Percentiles rank a stretch among this genome's conserved stretches.
These are phyloP conservation scores for Arthroderma sp. DNA, from an alignment of 2,329 filamentous ascomycete species.

Conservation along the genomic window DNA sequence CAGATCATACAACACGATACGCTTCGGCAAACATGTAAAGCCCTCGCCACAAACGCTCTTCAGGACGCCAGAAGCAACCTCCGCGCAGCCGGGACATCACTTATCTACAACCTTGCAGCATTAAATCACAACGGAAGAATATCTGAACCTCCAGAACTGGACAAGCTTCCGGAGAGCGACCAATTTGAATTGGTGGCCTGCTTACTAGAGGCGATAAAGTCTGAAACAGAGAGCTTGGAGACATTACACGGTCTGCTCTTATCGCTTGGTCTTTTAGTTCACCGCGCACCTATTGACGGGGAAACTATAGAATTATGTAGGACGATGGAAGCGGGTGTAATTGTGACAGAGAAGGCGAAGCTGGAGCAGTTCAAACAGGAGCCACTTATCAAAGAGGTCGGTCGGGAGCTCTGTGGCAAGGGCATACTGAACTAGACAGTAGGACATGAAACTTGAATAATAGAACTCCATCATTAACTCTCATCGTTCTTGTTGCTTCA, in stretches of 20 bases:
- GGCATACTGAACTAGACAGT: constrained; percentile 15
- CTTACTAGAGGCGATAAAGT: constrained; percentile 57
- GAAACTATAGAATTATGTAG: constrained; percentile 69
- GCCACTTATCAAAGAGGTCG: constrained; percentile 42
- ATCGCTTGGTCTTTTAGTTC: constrained; percentile 63
- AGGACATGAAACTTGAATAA: not conserved
- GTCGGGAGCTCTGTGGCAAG: constrained; percentile 31
- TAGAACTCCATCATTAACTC: too few relatives aligned
- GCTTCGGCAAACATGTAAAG: constrained; percentile 48
- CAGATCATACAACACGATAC: constrained; percentile 43
- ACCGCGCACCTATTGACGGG: constrained; percentile 54
- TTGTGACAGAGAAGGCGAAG: constrained; percentile 42
- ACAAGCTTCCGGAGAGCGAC: constrained; percentile 52
- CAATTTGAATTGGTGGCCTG: constrained; percentile 74
- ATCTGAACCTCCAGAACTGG: constrained; percentile 35
- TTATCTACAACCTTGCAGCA: constrained; percentile 70
- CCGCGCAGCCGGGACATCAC: constrained; percentile 65
- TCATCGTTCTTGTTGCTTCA: too few relatives aligned
- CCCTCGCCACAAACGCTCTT: constrained; percentile 62
- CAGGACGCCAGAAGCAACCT: constrained; percentile 66
- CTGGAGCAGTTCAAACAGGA: constrained; percentile 44
- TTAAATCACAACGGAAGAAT: constrained; percentile 54
- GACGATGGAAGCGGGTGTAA: constrained; percentile 60
- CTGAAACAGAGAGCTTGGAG: constrained; percentile 45
- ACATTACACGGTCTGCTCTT: constrained; percentile 64